Evolutionary conservation across 73 alveolate genomes (phyloP), one percentile per base, ranked within the genome.

Genomic region (Paramecium octaurelia): DNA sequence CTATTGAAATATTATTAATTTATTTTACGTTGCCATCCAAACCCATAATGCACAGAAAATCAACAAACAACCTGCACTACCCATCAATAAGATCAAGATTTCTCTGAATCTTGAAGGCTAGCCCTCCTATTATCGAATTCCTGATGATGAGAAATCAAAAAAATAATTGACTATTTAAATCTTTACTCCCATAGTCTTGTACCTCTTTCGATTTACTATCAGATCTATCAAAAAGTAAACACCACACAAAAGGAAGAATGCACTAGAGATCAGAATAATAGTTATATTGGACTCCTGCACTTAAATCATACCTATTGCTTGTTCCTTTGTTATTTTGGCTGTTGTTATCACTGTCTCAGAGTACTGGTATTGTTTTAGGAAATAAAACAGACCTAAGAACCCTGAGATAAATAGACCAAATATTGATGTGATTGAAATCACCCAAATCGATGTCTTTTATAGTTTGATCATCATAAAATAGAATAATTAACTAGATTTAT

Each of bases 381-480:
- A 73, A 73, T 73, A 73, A 35, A 73, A 43, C 35, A 73, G n/a
- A 12, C 87, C 87, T 8, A 73, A 73, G 1, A 23, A 1, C 6
- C 87, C 87, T n/a, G 87, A 73, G n/a, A 73, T 36, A 21, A 73
- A 73, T 73, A 73, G 16, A 16, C 34, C 57, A 36, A 73, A 34
- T 29, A 34, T 38, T 36, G 87, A 73, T 20, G 12, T 36, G 1
- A 31, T 43, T 29, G 87, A 34, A 4, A 73, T 73, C 31, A 73
- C 36, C 87, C 87, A 73, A 35, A 73, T 40, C 1, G 64, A 35
- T 35, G 59, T 6, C 24, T 40, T 7, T 12, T 34, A 40, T 73
- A 73, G 6, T 73, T 73, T 73, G 31, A 73, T 34, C 34, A 73
- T 35, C 42, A 73, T 16, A 20, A 73, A 73, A 14, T 36, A 73